phyloP scores from a whole-genome alignment of 306 rosid species.

The Cucurbita argyrosperma region DNA sequence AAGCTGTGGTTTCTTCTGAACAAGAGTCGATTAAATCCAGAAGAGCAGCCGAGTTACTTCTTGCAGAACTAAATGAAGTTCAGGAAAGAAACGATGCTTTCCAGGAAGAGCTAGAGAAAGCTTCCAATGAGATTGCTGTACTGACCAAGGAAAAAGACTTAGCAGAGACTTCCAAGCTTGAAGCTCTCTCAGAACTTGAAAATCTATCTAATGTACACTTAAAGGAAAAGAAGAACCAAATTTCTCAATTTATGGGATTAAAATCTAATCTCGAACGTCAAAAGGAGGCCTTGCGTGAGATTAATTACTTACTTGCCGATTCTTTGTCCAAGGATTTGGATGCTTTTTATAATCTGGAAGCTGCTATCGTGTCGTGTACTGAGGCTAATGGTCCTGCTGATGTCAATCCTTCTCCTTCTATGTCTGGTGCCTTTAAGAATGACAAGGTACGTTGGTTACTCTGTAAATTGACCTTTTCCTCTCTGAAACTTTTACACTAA shows the following conservation, averaged over 20 bases:
- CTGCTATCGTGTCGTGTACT: constrained; percentile 38
- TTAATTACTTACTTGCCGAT: constrained; percentile 30
- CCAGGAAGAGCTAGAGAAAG: constrained; percentile 71
- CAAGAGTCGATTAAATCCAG: constrained; percentile 69
- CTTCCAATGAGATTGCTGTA: constrained; percentile 41
- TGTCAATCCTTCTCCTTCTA: constrained; percentile 22
- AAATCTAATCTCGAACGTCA: constrained; percentile 52
- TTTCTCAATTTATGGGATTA: constrained; percentile 43
- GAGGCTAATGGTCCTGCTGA: constrained; percentile 22
- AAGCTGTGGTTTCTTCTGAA: constrained; percentile 40
- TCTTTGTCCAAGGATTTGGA: constrained; percentile 43
- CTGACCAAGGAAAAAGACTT: constrained; percentile 50
- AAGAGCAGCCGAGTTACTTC: constrained; percentile 82
- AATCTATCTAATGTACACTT: constrained; percentile 36
- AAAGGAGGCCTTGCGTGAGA: constrained; percentile 44
- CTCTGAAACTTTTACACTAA: background rate
- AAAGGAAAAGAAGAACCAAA: constrained; percentile 38
- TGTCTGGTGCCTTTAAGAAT: constrained; percentile 21
- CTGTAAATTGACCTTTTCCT: background rate
- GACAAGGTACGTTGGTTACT: constrained; percentile 34
- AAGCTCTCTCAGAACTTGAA: constrained; percentile 52
- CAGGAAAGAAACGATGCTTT: constrained; percentile 92
- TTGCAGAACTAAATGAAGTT: constrained; percentile 88
- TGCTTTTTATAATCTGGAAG: constrained; percentile 41
- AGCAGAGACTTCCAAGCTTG: constrained; percentile 53